phyloP scores from a whole-genome alignment of 2,329 filamentous ascomycete genomes.

The Pseudogymnoascus pannorum region DNA sequence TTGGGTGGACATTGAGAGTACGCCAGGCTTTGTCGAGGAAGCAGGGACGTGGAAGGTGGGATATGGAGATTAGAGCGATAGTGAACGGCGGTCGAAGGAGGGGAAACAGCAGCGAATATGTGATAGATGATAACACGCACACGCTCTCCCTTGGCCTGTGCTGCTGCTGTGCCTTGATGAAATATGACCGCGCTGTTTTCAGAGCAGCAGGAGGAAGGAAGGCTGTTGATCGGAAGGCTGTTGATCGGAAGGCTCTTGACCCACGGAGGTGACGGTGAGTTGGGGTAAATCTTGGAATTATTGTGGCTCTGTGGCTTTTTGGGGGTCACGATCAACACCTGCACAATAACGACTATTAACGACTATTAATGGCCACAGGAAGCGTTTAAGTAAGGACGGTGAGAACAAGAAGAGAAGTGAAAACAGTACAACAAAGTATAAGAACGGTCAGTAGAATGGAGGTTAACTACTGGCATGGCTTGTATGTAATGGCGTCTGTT shows the following conservation, averaged over 20 bases:
- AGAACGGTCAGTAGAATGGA: neutral
- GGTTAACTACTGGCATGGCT: neutral
- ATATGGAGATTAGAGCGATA: neutral
- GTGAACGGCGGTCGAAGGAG: neutral
- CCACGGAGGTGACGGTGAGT: neutral
- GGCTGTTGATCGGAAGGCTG: neutral
- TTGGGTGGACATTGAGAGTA: slow-evolving; percentile 12
- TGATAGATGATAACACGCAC: neutral
- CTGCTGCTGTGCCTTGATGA: neutral
- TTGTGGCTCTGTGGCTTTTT: neutral
- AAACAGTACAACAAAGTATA: neutral
- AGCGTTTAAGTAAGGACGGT: neutral
- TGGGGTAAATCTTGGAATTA: neutral
- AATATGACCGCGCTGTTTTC: neutral
- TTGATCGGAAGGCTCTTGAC: neutral
- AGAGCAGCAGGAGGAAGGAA: neutral
- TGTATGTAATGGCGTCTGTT: neutral
- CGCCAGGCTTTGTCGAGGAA: neutral
- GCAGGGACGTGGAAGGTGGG: neutral
- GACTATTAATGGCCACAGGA: neutral
- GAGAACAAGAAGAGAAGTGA: neutral
- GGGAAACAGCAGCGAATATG: neutral
- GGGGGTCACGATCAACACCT: neutral
- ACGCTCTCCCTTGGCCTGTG: neutral
- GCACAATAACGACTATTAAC: too few species aligned